Evolutionary conservation across 106 monocot genomes (phyloP), one percentile per base, ranked within the genome.

Genomic region (Vanilla planifolia): DNA sequence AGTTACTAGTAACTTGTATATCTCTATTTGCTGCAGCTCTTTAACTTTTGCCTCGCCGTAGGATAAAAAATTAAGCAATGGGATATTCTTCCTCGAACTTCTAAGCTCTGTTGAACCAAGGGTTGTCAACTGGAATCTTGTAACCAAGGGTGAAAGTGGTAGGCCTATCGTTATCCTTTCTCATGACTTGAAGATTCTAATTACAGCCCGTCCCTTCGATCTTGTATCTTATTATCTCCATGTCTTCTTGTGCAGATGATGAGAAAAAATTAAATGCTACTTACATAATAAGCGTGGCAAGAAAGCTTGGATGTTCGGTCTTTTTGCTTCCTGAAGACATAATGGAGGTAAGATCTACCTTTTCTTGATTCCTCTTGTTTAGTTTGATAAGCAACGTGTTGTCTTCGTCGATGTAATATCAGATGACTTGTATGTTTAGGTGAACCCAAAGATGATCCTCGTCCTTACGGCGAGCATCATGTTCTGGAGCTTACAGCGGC

Each of bases 121-220:
- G 43, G 83, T 83, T 66, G 91, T 92, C 62, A 86, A 70, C 48
- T 92, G 91, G 83, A 92, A 86, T 28, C 64, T 86, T 63, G 86
- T 86, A 19, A 83, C 86, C 4, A 80, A 71, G 59, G 91, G 86
- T 45, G 82, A 80, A 71, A 77, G 46, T 44, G 91, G 91, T 86
- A 55, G n/a, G 75, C 33, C 53, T 16, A 17, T 32, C 30, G 10
- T 13, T 32, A 5, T 4, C 32, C 16, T 15, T 32, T 3, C 5
- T 32, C 6, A 13, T 55, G 27, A 9, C n/a, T n/a, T 37, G 37
- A 37, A 6, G 37, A 37, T 37, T 37, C 7, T 10, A 6, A 37
- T 37, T 37, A n/a, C n/a, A n/a, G n/a, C n/a, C n/a, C n/a, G n/a
- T n/a, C n/a, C n/a, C n/a, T n/a, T n/a, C n/a, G n/a, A n/a, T n/a